These are phyloP conservation scores for Trichosporon faecale DNA, from an alignment of 1,284 basidiomycete species.

Conservation along the genomic window DNA sequence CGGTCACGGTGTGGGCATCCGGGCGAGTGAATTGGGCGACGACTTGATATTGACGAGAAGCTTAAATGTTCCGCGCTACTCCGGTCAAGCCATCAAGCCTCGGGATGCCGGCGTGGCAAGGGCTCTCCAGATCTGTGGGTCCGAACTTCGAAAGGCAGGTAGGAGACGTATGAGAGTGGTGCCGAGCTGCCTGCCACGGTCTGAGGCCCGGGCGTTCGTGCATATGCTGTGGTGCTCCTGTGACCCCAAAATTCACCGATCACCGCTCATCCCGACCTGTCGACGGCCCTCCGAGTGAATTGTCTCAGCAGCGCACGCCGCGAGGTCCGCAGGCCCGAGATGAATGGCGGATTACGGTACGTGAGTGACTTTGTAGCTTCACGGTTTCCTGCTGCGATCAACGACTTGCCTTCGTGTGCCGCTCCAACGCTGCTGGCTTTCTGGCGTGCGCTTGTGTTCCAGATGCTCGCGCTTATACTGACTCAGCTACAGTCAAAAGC, in stretches of 20 bases:
- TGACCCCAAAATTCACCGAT: too few relatives aligned
- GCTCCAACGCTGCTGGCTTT: not conserved
- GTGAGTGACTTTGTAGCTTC: too few relatives aligned
- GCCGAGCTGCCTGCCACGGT: not conserved
- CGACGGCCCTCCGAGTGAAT: too few relatives aligned
- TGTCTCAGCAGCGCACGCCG: too few relatives aligned
- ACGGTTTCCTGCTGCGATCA: too few relatives aligned
- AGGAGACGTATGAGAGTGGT: not conserved
- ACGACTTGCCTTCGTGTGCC: too few relatives aligned
- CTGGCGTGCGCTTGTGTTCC: not conserved
- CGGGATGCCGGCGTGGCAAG: not conserved
- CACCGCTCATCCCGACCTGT: too few relatives aligned
- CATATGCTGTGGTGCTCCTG: too few relatives aligned
- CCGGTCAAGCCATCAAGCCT: not conserved
- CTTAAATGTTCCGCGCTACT: not conserved
- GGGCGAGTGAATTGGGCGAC: not conserved
- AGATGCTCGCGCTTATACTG: not conserved
- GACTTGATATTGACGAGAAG: not conserved
- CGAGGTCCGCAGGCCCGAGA: too few relatives aligned
- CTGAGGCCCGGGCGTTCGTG: too few relatives aligned
- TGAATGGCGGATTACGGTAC: too few relatives aligned
- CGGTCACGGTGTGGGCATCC: not conserved
- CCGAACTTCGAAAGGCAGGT: not conserved
- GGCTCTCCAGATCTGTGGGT: not conserved
- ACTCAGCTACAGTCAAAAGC: not conserved